These are phyloP conservation scores for Melaleuca alternifolia DNA, from an alignment of 345 rosid species.

Conservation along the genomic window DNA sequence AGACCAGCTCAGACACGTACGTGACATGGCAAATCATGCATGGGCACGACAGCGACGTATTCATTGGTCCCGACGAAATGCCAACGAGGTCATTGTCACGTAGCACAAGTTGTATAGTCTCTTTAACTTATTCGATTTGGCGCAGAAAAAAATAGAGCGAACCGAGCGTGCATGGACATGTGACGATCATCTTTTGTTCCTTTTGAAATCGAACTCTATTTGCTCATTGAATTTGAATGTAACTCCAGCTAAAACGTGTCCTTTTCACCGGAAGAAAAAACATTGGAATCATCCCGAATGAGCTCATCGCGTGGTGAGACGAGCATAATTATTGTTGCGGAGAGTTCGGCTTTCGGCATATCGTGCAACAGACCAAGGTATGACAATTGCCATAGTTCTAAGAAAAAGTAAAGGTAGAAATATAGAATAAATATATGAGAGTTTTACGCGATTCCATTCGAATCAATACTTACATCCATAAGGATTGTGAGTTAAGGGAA, in stretches of 20 bases:
- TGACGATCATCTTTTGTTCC: neutral
- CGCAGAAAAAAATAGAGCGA: neutral
- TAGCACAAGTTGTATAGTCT: neutral
- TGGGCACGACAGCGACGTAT: too few species aligned
- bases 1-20: too few species aligned
- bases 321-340: neutral
- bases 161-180: neutral
- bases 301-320: neutral
- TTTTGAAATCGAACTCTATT: neutral
- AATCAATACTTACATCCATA: neutral
- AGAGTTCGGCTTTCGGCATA: neutral
- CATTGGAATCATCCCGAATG: neutral
- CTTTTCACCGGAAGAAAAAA: neutral
- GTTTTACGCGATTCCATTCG: neutral
- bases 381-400: neutral
- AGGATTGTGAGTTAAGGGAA: neutral
- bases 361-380: neutral
- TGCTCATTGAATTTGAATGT: neutral
- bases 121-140: neutral
- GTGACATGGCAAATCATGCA: too few species aligned
- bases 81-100: too few species aligned
- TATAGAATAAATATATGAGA: neutral
- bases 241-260: neutral
- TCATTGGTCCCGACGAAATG: too few species aligned
- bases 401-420: neutral